Evolutionary conservation across 169 alveolate genomes (phyloP).

Genomic region (Plasmodium blacklocki): DNA sequence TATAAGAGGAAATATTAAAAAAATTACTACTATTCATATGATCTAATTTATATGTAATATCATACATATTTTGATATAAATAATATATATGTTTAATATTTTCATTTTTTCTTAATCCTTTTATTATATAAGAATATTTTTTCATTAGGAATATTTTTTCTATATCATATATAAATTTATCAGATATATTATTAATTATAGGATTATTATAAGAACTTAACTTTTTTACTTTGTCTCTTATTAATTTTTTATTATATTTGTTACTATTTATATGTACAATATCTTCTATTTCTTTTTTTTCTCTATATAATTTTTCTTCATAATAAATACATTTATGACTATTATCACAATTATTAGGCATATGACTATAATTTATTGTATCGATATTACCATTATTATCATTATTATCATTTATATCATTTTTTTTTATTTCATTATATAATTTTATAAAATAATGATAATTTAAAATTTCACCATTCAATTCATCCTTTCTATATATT

Average conservation of each 20-base stretch:
- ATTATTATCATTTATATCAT: background rate
- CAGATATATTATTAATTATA: conserved; percentile 16
- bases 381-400: background rate
- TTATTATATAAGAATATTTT: conserved; percentile 36
- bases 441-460: conserved; percentile 11
- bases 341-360: too few species aligned
- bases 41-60: conserved; percentile 40
- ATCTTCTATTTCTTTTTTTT: conserved; percentile 67
- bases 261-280: conserved; percentile 15
- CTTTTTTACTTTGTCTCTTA: conserved; percentile 72
- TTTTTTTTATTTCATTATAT: conserved; percentile 35
- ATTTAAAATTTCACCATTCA: background rate
- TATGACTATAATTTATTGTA: too few species aligned
- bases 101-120: conserved; percentile 24
- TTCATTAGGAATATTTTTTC: conserved; percentile 42
- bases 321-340: background rate
- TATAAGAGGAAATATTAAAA: conserved; percentile 58
- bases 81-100: conserved; percentile 54
- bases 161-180: conserved; percentile 41
- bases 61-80: conserved; percentile 75
- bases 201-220: conserved; percentile 47
- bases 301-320: conserved; percentile 21
- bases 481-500: background rate
- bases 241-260: conserved; percentile 43
- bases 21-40: conserved; percentile 64